A percentile compares a stretch with the other conserved stretches of the same genome.
These are phyloP conservation scores for Peronosclerospora sorghi DNA, from an alignment of 352 stramenopile genomes.

Conservation along the genomic window DNA sequence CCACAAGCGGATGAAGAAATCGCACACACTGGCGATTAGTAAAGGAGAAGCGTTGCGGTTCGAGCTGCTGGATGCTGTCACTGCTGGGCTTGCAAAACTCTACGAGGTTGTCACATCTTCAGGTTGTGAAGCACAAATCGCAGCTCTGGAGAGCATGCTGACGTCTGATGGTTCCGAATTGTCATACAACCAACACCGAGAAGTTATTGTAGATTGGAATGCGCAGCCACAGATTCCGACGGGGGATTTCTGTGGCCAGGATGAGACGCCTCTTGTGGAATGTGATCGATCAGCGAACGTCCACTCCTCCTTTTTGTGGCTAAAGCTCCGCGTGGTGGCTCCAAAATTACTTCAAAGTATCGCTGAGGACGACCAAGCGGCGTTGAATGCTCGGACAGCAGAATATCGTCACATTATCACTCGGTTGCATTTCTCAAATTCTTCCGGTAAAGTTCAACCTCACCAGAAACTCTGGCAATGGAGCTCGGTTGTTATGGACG, in stretches of 20 bases:
- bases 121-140: slow-evolving; percentile 28
- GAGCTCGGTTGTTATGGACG: slow-evolving; percentile 21
- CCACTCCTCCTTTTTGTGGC: slow-evolving; percentile 38
- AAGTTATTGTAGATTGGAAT: slow-evolving; percentile 67
- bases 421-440: slow-evolving; percentile 13
- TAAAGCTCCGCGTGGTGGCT: slow-evolving; percentile 44
- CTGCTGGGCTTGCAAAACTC: slow-evolving; percentile 29
- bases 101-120: slow-evolving; percentile 36
- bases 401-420: slow-evolving; percentile 28
- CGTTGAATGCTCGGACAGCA: slow-evolving; percentile 14
- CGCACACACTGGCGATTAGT: slow-evolving; percentile 59
- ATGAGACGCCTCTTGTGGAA: slow-evolving; percentile 33
- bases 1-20: slow-evolving; percentile 61
- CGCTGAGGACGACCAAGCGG: slow-evolving; percentile 16
- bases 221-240: slow-evolving; percentile 23
- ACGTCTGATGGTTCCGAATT: slow-evolving; percentile 21
- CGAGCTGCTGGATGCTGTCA: slow-evolving; percentile 38
- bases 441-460: slow-evolving; percentile 6
- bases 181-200: slow-evolving; percentile 71
- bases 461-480: slow-evolving; percentile 45
- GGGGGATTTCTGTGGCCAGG: slow-evolving; percentile 29
- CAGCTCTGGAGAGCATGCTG: slow-evolving; percentile 34
- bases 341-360: slow-evolving; percentile 38
- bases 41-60: slow-evolving; percentile 50
- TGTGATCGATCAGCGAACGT: slow-evolving; percentile 57